Evolutionary conservation across 2,329 filamentous ascomycete genomes (phyloP), one percentile per base, ranked within the genome.

Genomic region (Hymenoscyphus fraxineus): DNA sequence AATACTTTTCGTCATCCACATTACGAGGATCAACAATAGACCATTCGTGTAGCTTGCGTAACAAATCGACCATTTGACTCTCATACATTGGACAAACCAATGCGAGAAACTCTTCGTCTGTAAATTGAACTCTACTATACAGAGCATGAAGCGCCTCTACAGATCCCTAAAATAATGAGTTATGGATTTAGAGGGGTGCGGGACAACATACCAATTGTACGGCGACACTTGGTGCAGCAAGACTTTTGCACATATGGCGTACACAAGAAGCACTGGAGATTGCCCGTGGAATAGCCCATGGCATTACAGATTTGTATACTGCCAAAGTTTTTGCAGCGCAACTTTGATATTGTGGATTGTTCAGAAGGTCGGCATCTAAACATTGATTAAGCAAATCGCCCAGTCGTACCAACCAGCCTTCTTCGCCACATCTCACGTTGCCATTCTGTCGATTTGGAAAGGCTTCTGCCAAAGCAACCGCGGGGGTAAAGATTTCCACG

Each of bases 401-500:
- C 61, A 96, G 83, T 71, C 94, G 88, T 62, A 84, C 82, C 39
- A 98, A 82, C 95, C 95, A 99, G 19, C 95, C 96, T 69, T 97
- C 91, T 51, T 88, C 82, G 15, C 90, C 92, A 74, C 80, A 90
- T 47, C 94, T 88, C 63, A 96, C 86, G 58, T 83, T 85, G n/a
- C 71, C 72, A 63, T 68, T 76, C 68, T 92, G 88, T 70, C 92
- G 83, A 71, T 89, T 88, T 12, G 91, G 89, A 72, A 93, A 92
- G 31, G 89, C 83, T 68, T 96, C 89, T 67, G 85, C 79, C 63
- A 97, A 85, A 22, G 97, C 88, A 1, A 82, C 79, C 31, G 86
- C 82, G 1, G 95, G 92, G 0, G 93, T 96, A 76, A 97, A 96
- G 67, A 98, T 93, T 76, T 98, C 95, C 67, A 98, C 91, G 73